Evolutionary conservation across 345 rosid species (phyloP).

Genomic region (Kandelia obovata): DNA sequence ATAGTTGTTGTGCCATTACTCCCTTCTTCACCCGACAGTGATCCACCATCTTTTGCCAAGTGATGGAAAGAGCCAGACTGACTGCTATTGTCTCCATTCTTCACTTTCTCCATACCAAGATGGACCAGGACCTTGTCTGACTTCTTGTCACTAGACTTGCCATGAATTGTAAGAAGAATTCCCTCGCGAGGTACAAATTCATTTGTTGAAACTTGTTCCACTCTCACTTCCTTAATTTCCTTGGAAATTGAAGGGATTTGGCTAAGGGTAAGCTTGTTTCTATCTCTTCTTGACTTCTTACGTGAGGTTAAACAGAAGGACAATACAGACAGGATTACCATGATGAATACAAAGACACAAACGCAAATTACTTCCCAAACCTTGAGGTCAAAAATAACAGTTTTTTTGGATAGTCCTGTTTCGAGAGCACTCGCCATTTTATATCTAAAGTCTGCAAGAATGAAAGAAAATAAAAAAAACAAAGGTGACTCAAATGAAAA

Average conservation of each 20-base stretch:
- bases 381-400: slow-evolving; percentile 65
- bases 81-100: slow-evolving; percentile 53
- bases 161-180: slow-evolving; percentile 67
- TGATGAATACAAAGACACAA: slow-evolving; percentile 62
- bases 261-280: slow-evolving; percentile 31
- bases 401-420: slow-evolving; percentile 61
- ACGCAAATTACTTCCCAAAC: slow-evolving; percentile 88
- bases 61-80: slow-evolving; percentile 58
- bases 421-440: slow-evolving; percentile 65
- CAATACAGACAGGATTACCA: slow-evolving; percentile 63
- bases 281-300: slow-evolving; percentile 59
- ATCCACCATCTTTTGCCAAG: slow-evolving; percentile 58
- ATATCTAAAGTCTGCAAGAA: slow-evolving; percentile 32
- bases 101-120: slow-evolving; percentile 60
- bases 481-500: slow-evolving; percentile 7
- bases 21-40: slow-evolving; percentile 76
- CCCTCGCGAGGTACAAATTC: slow-evolving; percentile 69
- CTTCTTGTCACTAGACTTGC: slow-evolving; percentile 58
- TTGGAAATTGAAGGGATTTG: slow-evolving; percentile 80
- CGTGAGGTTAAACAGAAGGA: slow-evolving; percentile 56
- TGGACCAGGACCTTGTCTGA: slow-evolving; percentile 81
- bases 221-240: slow-evolving; percentile 88
- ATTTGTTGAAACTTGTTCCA: slow-evolving; percentile 64
- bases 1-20: slow-evolving; percentile 41
- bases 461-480: background rate